These are phyloP conservation scores for Verticillium tricorpus DNA, from an alignment of 2,329 filamentous ascomycete genomes.

Conservation along the genomic window DNA sequence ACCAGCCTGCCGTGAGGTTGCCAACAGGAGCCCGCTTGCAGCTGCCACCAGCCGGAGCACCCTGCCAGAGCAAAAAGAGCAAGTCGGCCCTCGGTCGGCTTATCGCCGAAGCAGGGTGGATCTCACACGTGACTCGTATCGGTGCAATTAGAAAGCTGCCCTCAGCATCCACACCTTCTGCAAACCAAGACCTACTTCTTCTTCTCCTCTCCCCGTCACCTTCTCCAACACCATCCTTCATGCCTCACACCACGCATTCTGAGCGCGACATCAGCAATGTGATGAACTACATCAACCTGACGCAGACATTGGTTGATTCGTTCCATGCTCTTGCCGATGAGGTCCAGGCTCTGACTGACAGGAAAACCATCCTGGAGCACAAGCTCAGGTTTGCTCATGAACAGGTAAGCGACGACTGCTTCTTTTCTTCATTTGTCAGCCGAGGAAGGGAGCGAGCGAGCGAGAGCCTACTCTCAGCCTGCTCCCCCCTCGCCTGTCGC, in stretches of 20 bases:
- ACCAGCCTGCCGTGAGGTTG: not conserved
- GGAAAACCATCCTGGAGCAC: conserved; percentile 61
- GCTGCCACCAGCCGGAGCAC: not conserved
- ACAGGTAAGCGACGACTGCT: conserved; percentile 44
- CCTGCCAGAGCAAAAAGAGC: not conserved
- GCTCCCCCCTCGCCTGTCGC: conserved; percentile 7
- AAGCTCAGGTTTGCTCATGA: conserved; percentile 63
- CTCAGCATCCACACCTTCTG: not conserved
- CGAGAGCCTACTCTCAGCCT: not conserved
- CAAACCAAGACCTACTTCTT: not conserved
- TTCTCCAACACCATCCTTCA: conserved; percentile 4
- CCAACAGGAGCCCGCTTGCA: not conserved
- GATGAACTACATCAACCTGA: conserved; percentile 40
- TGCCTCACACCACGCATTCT: conserved; percentile 10
- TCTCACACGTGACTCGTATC: not conserved
- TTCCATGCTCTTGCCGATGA: conserved; percentile 62
- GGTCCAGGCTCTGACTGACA: conserved; percentile 58
- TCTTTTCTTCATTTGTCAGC: not conserved
- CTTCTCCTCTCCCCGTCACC: not conserved
- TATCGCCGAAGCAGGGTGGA: not conserved
- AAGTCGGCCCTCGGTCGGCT: not conserved
- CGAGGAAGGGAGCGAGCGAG: not conserved
- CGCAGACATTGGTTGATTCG: conserved; percentile 57
- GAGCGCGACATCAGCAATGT: conserved; percentile 19
- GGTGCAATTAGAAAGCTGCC: not conserved